Conservation (phyloP, 495 filamentous ascomycete genomes). For the Xylaria curta region DNA sequence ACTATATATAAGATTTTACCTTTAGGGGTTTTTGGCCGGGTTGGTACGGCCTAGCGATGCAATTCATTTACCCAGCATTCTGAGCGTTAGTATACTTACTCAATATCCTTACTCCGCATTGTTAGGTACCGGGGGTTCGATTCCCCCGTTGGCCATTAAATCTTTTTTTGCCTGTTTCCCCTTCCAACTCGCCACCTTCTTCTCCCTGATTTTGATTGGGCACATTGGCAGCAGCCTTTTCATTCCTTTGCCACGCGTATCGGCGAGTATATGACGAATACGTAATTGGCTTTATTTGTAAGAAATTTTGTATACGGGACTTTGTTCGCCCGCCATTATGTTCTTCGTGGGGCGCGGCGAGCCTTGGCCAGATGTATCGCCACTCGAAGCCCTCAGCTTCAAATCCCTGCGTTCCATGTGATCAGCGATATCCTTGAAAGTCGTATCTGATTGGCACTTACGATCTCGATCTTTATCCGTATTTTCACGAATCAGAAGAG, state of each 20-base stretch:
- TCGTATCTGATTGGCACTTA: not conserved
- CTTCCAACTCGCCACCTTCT: not conserved
- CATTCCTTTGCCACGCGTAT: not conserved
- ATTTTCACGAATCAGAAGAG: not conserved
- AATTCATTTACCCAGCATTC: not conserved
- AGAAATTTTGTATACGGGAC: not conserved
- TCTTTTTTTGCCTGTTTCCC: not conserved
- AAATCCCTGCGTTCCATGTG: not conserved
- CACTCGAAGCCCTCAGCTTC: not conserved
- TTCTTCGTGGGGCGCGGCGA: not conserved
- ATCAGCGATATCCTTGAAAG: not conserved
- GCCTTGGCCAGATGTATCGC: not conserved
- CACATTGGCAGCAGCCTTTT: not conserved
- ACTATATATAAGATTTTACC: not conserved
- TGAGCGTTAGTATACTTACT: not conserved
- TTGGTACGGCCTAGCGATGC: not conserved
- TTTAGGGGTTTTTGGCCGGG: not conserved
- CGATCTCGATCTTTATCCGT: not conserved
- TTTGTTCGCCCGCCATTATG: not conserved
- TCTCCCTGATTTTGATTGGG: not conserved
- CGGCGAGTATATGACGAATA: not conserved
- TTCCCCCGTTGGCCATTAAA: constrained; percentile 2
- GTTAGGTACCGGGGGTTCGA: constrained; percentile 17
- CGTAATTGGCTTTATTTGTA: not conserved
- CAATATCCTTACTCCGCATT: not conserved